A percentile compares a stretch with the other conserved stretches of the same genome.
Conservation (phyloP, 164 flowering plant genomes). For the Magnolia kwangsiensis region DNA sequence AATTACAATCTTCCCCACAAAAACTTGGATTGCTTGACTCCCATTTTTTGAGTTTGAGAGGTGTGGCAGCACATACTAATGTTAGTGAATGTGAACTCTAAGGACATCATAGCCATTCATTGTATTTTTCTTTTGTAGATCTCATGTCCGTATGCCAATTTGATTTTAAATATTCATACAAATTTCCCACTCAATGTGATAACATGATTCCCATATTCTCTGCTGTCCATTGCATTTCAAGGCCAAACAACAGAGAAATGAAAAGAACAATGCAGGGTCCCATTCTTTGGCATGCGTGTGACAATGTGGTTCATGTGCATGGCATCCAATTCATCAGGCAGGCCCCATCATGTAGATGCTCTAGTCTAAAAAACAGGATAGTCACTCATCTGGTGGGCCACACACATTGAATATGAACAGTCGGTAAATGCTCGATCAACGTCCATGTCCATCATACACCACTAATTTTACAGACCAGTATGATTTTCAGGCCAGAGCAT, state of each 20-base stretch:
- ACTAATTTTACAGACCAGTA: neutral
- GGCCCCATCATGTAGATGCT: neutral
- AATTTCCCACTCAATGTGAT: neutral
- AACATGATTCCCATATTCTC: neutral
- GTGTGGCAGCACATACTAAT: too few relatives aligned
- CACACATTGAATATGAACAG: too few relatives aligned
- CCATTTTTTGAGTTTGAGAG: too few relatives aligned
- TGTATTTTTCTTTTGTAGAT: too few relatives aligned
- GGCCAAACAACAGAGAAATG: neutral
- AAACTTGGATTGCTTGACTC: too few relatives aligned
- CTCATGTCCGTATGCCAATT: too few relatives aligned
- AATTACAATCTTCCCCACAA: too few relatives aligned
- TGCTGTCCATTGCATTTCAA: neutral
- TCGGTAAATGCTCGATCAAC: too few relatives aligned
- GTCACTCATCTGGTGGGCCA: neutral
- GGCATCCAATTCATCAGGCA: neutral
- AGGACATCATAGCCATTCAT: too few relatives aligned
- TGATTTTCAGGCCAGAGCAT: neutral
- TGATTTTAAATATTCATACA: neutral
- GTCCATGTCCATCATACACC: too few relatives aligned
- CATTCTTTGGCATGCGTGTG: neutral
- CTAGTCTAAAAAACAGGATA: neutral
- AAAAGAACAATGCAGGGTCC: neutral
- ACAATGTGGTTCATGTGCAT: neutral
- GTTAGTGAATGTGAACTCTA: too few relatives aligned